phyloP scores from a whole-genome alignment of 75 land plant species.

The Sequoia sempervirens region DNA sequence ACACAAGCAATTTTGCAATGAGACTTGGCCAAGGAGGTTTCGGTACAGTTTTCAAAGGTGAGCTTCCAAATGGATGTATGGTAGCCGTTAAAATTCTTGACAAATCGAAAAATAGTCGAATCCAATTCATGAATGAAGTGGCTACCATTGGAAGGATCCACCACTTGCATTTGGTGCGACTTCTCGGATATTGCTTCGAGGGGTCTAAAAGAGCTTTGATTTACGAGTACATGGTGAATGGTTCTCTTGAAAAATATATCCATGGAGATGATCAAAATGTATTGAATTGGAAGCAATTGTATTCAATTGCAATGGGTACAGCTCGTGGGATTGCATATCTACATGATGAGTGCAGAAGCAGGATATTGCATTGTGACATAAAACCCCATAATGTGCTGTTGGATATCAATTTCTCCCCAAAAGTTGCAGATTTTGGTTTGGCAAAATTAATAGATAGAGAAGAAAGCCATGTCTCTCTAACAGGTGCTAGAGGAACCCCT shows the following conservation, averaged over 20 bases:
- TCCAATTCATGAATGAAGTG: slow-evolving; percentile 28
- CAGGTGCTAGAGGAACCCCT: neutral
- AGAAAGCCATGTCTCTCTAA: neutral
- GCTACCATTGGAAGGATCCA: slow-evolving; percentile 29
- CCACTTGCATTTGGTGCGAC: slow-evolving; percentile 26
- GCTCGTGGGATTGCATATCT: neutral
- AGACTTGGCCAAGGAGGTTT: neutral
- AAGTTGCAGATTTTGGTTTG: neutral
- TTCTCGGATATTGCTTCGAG: slow-evolving; percentile 29
- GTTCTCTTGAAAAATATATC: slow-evolving; percentile 27
- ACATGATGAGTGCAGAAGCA: neutral
- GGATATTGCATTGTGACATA: neutral
- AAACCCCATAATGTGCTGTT: neutral
- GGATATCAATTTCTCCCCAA: neutral
- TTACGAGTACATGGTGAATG: slow-evolving; percentile 38
- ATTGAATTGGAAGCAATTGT: slow-evolving; percentile 4
- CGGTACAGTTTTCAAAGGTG: slow-evolving; percentile 23
- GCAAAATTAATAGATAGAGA: neutral
- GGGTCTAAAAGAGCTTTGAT: slow-evolving; percentile 20
- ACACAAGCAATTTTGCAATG: neutral
- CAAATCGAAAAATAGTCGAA: neutral
- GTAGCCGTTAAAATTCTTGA: neutral
- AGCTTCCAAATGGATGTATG: neutral
- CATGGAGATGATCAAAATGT: neutral
- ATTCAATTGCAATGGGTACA: neutral